Evolutionary conservation across 352 stramenopile genomes (phyloP).

Genomic region (Phytophthora cajani): DNA sequence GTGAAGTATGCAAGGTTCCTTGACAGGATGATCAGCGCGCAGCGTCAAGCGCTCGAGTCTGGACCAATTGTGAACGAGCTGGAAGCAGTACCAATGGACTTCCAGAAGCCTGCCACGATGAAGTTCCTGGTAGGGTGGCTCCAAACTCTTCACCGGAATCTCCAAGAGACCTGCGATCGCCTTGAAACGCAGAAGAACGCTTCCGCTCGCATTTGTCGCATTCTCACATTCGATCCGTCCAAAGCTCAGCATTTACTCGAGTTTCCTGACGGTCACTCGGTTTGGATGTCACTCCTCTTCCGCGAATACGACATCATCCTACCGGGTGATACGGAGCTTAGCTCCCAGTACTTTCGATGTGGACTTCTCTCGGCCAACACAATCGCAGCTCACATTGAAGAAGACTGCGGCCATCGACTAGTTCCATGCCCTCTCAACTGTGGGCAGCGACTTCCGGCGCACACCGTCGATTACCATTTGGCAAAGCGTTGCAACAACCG

Average conservation of each 20-base stretch:
- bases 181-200: slow-evolving; percentile 20
- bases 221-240: slow-evolving; percentile 48
- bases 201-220: slow-evolving; percentile 33
- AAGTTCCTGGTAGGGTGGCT: slow-evolving; percentile 32
- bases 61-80: neutral
- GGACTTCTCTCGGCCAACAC: slow-evolving; percentile 11
- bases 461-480: slow-evolving; percentile 51
- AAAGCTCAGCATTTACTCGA: slow-evolving; percentile 56
- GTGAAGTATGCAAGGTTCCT: slow-evolving; percentile 16
- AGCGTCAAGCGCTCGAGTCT: neutral
- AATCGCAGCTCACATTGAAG: slow-evolving; percentile 33
- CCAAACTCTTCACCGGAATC: slow-evolving; percentile 1
- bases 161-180: slow-evolving; percentile 6
- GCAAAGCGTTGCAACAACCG: slow-evolving; percentile 68
- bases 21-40: neutral
- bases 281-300: slow-evolving; percentile 48
- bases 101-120: slow-evolving; percentile 5
- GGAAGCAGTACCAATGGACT: neutral
- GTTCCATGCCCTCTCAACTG: slow-evolving; percentile 70
- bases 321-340: neutral
- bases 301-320: slow-evolving; percentile 57
- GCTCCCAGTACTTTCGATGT: slow-evolving; percentile 21
- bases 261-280: slow-evolving; percentile 56
- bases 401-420: slow-evolving; percentile 57
- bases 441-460: slow-evolving; percentile 55